Evolutionary conservation across 331 rosid genomes (phyloP).

Genomic region (Rosa hybrid): DNA sequence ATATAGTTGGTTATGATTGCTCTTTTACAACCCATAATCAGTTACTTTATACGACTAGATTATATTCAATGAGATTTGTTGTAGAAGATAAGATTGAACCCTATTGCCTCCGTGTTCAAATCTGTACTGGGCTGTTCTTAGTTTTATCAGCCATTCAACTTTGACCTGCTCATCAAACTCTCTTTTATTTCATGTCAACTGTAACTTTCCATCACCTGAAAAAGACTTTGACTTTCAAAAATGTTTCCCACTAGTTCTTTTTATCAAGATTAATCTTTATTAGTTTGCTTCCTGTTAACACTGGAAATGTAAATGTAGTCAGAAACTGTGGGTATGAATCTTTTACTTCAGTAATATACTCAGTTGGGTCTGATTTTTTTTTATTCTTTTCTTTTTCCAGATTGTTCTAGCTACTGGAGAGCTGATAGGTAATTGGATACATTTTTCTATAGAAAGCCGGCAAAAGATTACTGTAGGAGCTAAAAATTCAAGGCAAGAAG

Average conservation of each 20-base stretch:
- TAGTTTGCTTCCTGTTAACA: neutral
- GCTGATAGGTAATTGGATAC: conserved; percentile 1
- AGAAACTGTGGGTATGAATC: neutral
- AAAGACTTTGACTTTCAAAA: conserved; percentile 3
- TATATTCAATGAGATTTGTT: neutral
- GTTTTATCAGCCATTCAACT: neutral
- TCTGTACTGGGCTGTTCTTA: neutral
- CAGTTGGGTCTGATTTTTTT: neutral
- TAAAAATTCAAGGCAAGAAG: too few relatives aligned
- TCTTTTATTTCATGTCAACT: neutral
- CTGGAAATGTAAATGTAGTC: neutral
- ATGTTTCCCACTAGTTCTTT: neutral
- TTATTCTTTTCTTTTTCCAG: neutral
- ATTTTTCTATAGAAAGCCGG: neutral
- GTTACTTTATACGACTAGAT: neutral
- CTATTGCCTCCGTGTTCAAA: neutral
- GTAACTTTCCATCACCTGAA: neutral
- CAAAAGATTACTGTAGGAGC: neutral
- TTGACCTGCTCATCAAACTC: neutral
- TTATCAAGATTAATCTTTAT: neutral
- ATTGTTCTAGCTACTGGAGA: neutral
- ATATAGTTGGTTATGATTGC: neutral
- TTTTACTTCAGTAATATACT: neutral
- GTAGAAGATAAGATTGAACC: neutral
- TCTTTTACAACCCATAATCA: neutral